Evolutionary conservation across 345 rosid genomes (phyloP).

Genomic region (Lepidium aucheri): DNA sequence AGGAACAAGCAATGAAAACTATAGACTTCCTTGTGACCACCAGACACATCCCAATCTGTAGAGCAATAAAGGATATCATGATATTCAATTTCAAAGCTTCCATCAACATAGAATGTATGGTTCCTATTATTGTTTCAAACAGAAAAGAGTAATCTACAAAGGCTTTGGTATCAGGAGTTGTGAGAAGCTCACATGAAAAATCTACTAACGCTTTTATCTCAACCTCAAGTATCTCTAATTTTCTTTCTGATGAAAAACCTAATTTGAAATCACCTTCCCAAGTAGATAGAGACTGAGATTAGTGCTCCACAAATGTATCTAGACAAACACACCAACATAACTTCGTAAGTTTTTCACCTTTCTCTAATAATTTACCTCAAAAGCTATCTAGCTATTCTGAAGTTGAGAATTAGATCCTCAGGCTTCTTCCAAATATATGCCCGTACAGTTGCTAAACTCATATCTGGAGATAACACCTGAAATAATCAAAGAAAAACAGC

Average conservation of each 20-base stretch:
- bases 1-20: slow-evolving; percentile 14
- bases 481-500: slow-evolving; percentile 2
- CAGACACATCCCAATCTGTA: slow-evolving; percentile 18
- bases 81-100: slow-evolving; percentile 15
- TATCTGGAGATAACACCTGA: slow-evolving; percentile 89
- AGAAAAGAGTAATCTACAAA: slow-evolving; percentile 16
- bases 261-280: slow-evolving; percentile 13
- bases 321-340: slow-evolving; percentile 19
- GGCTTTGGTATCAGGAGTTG: not conserved
- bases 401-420: slow-evolving; percentile 89
- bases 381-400: slow-evolving; percentile 69
- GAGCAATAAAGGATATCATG: slow-evolving; percentile 6
- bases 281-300: slow-evolving; percentile 16
- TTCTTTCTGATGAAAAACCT: slow-evolving; percentile 12
- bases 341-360: not conserved
- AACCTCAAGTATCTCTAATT: slow-evolving; percentile 10
- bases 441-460: slow-evolving; percentile 96
- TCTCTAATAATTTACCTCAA: slow-evolving; percentile 18
- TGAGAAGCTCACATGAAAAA: slow-evolving; percentile 6
- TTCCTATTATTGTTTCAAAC: slow-evolving; percentile 12
- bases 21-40: slow-evolving; percentile 22
- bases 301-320: slow-evolving; percentile 14
- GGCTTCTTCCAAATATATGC: slow-evolving; percentile 96
- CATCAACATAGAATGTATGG: slow-evolving; percentile 7
- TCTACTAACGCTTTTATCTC: not conserved